Base-by-base conservation (phyloP, 441 rosid genomes). In the Viola pubescens region DNA sequence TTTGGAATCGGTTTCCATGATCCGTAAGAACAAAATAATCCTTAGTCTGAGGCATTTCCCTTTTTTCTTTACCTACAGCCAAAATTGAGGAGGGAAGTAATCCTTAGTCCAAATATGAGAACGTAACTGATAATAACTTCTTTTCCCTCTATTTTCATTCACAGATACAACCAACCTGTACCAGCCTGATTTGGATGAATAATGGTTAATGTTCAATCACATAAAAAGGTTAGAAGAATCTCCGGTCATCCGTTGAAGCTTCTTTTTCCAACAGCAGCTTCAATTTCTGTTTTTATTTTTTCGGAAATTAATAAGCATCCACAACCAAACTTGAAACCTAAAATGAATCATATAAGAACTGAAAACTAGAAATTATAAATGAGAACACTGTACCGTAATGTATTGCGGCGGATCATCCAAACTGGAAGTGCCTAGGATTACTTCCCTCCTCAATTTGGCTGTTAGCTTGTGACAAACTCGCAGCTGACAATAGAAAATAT, bases 381-480 rank as follows among this genome's bases (percentile, higher is more conserved):
- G 53, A 58, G 56, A 12, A 53, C 6, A n/a, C 12, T 48, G 14
- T 84, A 91, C 99, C 83, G 85, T 85, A 19, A 94, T 75, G 66
- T 84, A 91, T 68, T 70, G 82, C 1, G 87, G 92, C 49, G 99
- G 92, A 76, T 94, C 97, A 46, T 91, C 98, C 4, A 91, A 70
- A 76, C 97, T 85, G 4, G 99, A 67, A 4, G 88, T 83, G 16
- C 99, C 99, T 48, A 94, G 76, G 70, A 94, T 70, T 16, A 94
- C 81, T 85, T 94, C 98, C 68, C 99, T 84, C 82, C 74, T 77
- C 56, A 88, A 76, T 66, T 91, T 94, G 40, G 83, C 59, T 38
- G 97, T 81, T 38, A 94, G 90, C 77, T 91, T 91, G 76, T 91
- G 94, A 69, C 99, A 94, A 34, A 68, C 98, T 74, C 91, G 79